phyloP scores from a whole-genome alignment of 2,329 filamentous ascomycete species.

The Ophidiomyces ophidiicola region DNA sequence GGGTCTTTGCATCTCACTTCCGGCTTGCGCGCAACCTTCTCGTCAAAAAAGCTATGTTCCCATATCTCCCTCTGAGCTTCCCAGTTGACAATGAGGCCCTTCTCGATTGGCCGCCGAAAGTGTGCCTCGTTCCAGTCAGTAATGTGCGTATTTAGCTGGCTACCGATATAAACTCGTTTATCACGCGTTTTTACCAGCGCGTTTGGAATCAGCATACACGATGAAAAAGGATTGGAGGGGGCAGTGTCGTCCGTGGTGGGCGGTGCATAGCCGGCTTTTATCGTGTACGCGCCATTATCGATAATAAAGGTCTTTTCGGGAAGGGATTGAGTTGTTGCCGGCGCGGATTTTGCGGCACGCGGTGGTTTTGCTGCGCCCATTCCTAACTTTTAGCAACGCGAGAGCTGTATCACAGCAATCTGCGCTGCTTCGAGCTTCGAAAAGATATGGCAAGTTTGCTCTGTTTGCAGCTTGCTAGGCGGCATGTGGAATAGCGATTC shows the following conservation, averaged over 20 bases:
- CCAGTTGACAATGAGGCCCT: slow-evolving; percentile 93
- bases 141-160: slow-evolving; percentile 59
- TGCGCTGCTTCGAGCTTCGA: no score
- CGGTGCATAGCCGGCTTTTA: slow-evolving; percentile 74
- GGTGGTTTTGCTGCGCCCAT: slow-evolving; percentile 21
- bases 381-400: not conserved
- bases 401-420: not conserved
- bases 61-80: slow-evolving; percentile 91
- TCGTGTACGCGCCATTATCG: slow-evolving; percentile 82
- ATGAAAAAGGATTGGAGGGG: slow-evolving; percentile 29
- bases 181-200: slow-evolving; percentile 75
- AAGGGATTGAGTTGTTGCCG: slow-evolving; percentile 37
- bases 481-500: no score
- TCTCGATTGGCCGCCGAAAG: slow-evolving; percentile 82
- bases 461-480: slow-evolving; percentile 6
- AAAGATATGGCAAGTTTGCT: no score
- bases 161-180: slow-evolving; percentile 64
- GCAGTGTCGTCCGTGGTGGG: slow-evolving; percentile 23
- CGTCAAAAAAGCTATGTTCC: slow-evolving; percentile 74
- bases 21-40: slow-evolving; percentile 47
- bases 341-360: slow-evolving; percentile 40
- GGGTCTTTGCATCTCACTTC: slow-evolving; percentile 45
- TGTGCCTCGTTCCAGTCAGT: slow-evolving; percentile 79
- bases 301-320: slow-evolving; percentile 65
- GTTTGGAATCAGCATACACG: slow-evolving; percentile 67